These are phyloP conservation scores for Nitzschia sp. DNA, from an alignment of 108 stramenopile genomes.

Conservation along the genomic window DNA sequence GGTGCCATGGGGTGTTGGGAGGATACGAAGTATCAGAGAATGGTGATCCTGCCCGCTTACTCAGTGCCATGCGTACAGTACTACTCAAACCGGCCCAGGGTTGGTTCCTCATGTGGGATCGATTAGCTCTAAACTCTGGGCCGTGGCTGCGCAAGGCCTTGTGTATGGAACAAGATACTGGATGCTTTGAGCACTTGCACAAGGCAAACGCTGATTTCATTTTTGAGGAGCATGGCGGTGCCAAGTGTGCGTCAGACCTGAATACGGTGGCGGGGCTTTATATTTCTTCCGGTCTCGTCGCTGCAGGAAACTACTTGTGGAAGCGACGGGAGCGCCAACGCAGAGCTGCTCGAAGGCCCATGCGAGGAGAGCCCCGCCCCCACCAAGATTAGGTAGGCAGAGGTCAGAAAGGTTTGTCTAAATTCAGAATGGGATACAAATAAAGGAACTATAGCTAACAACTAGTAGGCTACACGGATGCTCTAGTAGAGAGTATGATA, in stretches of 20 bases:
- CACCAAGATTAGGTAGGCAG: constrained; percentile 58
- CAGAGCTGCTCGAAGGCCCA: constrained; percentile 40
- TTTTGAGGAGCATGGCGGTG: constrained; percentile 41
- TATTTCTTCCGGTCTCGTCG: constrained; percentile 37
- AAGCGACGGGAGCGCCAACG: constrained; percentile 62
- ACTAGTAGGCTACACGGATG: no score
- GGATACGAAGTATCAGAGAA: not conserved
- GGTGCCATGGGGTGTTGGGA: constrained; percentile 63
- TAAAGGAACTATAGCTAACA: no score
- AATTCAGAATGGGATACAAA: no score
- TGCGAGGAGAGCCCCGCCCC: constrained; percentile 22
- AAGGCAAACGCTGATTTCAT: constrained; percentile 71
- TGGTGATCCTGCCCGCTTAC: constrained; percentile 2
- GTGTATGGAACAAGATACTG: constrained; percentile 38
- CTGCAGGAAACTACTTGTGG: constrained; percentile 38
- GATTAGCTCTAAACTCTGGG: constrained; percentile 35
- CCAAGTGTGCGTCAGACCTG: constrained; percentile 67
- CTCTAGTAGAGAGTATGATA: no score
- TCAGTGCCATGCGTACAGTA: constrained; percentile 19
- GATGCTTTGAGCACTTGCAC: constrained; percentile 68
- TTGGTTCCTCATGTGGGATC: constrained; percentile 56
- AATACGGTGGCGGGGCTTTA: constrained; percentile 48
- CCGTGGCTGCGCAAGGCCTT: constrained; percentile 50
- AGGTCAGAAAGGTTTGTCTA: not conserved
- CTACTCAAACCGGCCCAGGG: constrained; percentile 39